Evolutionary conservation across 768 basidiomycete genomes (phyloP), one percentile per base, ranked within the genome.

Genomic region (Lactarius vividus): DNA sequence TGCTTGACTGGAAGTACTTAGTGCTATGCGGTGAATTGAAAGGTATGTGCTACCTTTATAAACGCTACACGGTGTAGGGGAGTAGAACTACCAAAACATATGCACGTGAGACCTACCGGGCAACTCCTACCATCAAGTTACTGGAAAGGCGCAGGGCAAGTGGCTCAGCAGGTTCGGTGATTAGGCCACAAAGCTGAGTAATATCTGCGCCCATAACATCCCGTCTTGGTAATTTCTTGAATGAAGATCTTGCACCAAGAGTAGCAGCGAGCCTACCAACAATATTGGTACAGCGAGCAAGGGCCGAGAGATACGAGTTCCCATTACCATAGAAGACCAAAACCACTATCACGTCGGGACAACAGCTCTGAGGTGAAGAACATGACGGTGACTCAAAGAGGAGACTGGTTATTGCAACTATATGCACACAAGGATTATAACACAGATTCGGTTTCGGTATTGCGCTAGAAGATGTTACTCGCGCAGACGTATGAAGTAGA

Each of bases 151-250:
- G 82, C 63, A 96, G 78, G 2, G 94, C 94, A 39, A 96, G 81
- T 44, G 94, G 94, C 70, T 96, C 94, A 28, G 81, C 75, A n/a
- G 94, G 94, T 71, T 89, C 82, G 31, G 86, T 83, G 60, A 96
- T 94, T 44, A 94, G 82, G 42, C 81, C 83, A 74, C 94, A 96
- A 72, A 96, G 76, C 74, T 90, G 84, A 39, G 85, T 75, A 55
- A 96, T 93, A 75, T 96, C 88, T 40, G 93, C 92, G 3, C 85
- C 87, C 71, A 92, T 79, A n/a, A 96, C 88, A 61, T 91, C 91
- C 68, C 88, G 86, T 74, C 85, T 88, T 3, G 92, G 88, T 4
- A 96, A 79, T 72, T 89, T 94, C 72, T 85, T 92, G 77, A 94
- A 91, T 16, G 86, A 84, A n/a, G 91, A 90, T 77, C 88, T 90